A percentile compares a stretch with the other conserved stretches of the same genome.
Evolutionary conservation across 2,329 filamentous ascomycete species (phyloP).

Genomic region (Cladosporium colombiae): DNA sequence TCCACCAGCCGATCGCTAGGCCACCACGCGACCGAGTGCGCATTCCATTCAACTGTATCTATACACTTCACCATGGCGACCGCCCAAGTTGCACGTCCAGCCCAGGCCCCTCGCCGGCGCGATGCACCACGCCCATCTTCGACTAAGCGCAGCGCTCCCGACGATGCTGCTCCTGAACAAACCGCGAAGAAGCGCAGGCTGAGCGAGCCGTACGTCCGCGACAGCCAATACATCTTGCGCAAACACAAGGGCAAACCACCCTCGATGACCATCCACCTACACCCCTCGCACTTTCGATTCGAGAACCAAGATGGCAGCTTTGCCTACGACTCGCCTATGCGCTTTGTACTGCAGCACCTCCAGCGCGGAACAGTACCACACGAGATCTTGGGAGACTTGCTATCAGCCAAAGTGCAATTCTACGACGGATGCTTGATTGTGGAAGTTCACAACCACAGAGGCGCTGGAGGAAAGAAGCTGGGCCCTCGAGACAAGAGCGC

Average conservation of each 20-base stretch:
- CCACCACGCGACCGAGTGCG: not conserved
- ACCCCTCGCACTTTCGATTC: constrained; percentile 84
- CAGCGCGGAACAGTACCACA: constrained; percentile 78
- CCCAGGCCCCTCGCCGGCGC: constrained; percentile 44
- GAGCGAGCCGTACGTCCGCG: constrained; percentile 58
- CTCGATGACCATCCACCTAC: constrained; percentile 82
- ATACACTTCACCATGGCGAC: constrained; percentile 34
- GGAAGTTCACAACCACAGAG: constrained; percentile 84
- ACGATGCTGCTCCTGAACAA: constrained; percentile 27
- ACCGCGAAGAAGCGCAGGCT: constrained; percentile 32
- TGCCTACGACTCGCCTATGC: constrained; percentile 90
- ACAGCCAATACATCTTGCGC: constrained; percentile 75
- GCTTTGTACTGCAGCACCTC: constrained; percentile 74
- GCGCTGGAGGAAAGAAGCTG: constrained; percentile 43
- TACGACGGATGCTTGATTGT: constrained; percentile 96
- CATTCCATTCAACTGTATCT: not conserved
- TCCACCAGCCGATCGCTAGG: not conserved
- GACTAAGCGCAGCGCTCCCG: constrained; percentile 29
- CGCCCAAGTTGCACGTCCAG: constrained; percentile 36
- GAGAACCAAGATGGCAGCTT: constrained; percentile 94
- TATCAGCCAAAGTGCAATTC: constrained; percentile 70
- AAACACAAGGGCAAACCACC: constrained; percentile 74
- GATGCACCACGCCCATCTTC: constrained; percentile 42
- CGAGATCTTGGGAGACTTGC: constrained; percentile 79
- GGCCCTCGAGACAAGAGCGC: constrained; percentile 50